Conservation (phyloP, 2,329 filamentous ascomycete genomes). For the Cercospora brassicicola region DNA sequence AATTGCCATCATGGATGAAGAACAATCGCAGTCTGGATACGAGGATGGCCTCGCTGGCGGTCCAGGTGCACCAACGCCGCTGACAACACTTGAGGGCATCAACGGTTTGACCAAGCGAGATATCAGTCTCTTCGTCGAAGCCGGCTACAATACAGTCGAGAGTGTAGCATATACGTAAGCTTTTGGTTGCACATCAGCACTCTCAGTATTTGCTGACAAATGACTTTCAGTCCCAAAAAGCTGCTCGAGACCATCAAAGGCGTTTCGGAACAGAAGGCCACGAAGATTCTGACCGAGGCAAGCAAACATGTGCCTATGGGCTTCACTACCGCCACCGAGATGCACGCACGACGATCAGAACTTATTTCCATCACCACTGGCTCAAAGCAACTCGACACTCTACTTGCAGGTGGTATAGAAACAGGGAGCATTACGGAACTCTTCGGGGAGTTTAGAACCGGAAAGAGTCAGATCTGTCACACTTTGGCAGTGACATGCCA, state of each 20-base stretch:
- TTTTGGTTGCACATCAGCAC: not conserved
- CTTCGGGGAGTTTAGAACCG: conserved; percentile 96
- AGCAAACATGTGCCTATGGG: conserved; percentile 98
- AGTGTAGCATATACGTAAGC: conserved; percentile 86
- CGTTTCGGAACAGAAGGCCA: conserved; percentile 94
- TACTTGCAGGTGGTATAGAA: conserved; percentile 91
- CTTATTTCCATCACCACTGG: conserved; percentile 97
- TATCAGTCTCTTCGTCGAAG: conserved; percentile 88
- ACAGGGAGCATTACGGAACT: conserved; percentile 98
- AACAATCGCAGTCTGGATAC: conserved; percentile 68
- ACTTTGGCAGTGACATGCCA: conserved; percentile 98
- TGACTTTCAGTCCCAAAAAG: conserved; percentile 59
- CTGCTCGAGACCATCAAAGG: conserved; percentile 93
- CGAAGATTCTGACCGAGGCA: conserved; percentile 85
- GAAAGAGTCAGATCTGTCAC: conserved; percentile 98
- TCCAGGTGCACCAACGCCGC: conserved; percentile 89
- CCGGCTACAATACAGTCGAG: conserved; percentile 93
- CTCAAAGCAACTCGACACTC: conserved; percentile 93
- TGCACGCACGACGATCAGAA: conserved; percentile 95
- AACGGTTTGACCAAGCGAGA: conserved; percentile 90
- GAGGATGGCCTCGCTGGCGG: conserved; percentile 75
- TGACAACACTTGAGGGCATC: conserved; percentile 81
- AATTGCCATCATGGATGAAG: conserved; percentile 50
- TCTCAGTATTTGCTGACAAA: conserved; percentile 29
- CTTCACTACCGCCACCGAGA: conserved; percentile 97